Percentiles rank a stretch among this genome's conserved stretches.
Conservation (phyloP, 257 asterid species). For the Misopates orontium region DNA sequence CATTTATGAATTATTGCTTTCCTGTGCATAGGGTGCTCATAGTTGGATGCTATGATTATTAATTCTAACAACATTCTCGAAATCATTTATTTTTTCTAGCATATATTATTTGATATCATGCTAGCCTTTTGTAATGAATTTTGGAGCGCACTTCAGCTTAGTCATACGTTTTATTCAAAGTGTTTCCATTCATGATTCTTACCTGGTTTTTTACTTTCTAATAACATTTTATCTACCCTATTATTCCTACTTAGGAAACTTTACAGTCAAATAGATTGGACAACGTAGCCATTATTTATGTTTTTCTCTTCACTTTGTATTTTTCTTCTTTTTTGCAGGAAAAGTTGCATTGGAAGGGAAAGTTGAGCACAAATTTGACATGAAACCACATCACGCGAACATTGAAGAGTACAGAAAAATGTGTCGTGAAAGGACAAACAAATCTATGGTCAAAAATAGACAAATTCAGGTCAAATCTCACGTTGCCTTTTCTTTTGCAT, state of each 20-base stretch:
- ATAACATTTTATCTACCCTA: neutral
- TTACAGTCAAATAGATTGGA: neutral
- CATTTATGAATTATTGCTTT: neutral
- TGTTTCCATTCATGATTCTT: neutral
- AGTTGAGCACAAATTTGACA: slow-evolving; percentile 90
- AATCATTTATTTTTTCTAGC: neutral
- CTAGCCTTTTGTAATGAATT: neutral
- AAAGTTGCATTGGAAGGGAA: slow-evolving; percentile 72
- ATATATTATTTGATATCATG: neutral
- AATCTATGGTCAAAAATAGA: slow-evolving; percentile 83
- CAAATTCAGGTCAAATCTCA: slow-evolving; percentile 66
- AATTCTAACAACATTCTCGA: too few relatives aligned
- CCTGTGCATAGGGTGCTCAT: neutral
- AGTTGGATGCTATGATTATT: neutral
- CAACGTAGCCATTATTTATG: neutral
- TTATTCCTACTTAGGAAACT: neutral
- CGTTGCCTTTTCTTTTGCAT: slow-evolving; percentile 4
- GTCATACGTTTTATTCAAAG: neutral
- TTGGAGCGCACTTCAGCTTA: neutral
- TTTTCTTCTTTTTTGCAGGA: slow-evolving; percentile 31
- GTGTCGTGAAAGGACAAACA: slow-evolving; percentile 95
- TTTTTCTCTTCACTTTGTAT: neutral
- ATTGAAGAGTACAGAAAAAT: slow-evolving; percentile 67
- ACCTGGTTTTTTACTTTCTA: neutral
- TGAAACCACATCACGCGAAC: slow-evolving; percentile 76